Conservation (phyloP, 495 filamentous ascomycete species). For the Friedmanniomyces simplex region DNA sequence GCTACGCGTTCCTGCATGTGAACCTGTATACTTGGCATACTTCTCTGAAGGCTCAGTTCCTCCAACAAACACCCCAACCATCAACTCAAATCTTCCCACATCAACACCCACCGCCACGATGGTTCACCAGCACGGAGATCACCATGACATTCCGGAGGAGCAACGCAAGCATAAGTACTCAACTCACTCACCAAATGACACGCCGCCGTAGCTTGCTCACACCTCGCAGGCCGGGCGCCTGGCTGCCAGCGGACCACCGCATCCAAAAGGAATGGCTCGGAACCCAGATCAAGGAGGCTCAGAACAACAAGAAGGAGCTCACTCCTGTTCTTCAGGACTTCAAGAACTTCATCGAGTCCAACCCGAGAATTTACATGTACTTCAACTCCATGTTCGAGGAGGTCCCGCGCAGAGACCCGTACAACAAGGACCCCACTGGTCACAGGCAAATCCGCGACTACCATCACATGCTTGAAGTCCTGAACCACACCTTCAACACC, state of each 20-base stretch:
- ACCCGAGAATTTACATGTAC: slow-evolving; percentile 25
- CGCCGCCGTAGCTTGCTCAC: background rate
- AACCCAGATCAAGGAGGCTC: slow-evolving; percentile 37
- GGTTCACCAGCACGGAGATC: slow-evolving; percentile 4
- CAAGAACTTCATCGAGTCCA: slow-evolving; percentile 38
- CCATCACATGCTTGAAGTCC: slow-evolving; percentile 50
- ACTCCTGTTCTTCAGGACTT: slow-evolving; percentile 37
- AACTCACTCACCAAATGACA: background rate
- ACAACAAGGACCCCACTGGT: slow-evolving; percentile 51
- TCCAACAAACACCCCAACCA: no score
- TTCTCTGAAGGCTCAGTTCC: no score
- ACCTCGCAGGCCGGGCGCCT: slow-evolving; percentile 34
- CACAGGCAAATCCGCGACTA: slow-evolving; percentile 52
- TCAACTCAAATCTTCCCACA: no score
- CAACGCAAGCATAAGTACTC: slow-evolving; percentile 28
- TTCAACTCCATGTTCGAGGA: slow-evolving; percentile 43
- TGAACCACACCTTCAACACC: slow-evolving; percentile 53
- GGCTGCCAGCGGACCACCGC: slow-evolving; percentile 46
- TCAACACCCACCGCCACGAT: background rate
- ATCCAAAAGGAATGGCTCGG: slow-evolving; percentile 41
- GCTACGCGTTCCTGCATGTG: no score
- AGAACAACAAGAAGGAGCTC: slow-evolving; percentile 36
- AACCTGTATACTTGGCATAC: no score
- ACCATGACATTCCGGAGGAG: slow-evolving; percentile 36
- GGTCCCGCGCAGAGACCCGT: slow-evolving; percentile 48